These are phyloP conservation scores for Cutaneotrichosporon spelunceum DNA, from an alignment of 1,284 basidiomycete species.

Conservation along the genomic window DNA sequence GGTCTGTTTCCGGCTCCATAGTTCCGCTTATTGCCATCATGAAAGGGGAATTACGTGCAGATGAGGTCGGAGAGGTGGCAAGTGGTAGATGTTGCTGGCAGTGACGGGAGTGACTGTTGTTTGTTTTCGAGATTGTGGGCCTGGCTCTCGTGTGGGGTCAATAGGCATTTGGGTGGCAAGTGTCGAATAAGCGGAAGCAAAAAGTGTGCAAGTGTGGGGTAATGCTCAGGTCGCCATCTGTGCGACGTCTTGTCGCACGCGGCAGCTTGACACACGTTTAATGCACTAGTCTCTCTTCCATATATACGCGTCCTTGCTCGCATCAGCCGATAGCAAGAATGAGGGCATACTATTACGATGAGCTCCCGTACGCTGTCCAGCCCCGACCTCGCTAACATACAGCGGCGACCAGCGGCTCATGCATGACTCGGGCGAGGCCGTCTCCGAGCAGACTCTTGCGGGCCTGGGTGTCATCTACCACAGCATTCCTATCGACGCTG, in stretches of 20 bases:
- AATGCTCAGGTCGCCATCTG: neutral
- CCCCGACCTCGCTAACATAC: neutral
- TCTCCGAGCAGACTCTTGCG: constrained; percentile 56
- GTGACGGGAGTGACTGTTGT: neutral
- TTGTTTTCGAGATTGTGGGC: neutral
- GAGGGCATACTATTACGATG: constrained; percentile 78
- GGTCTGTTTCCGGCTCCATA: constrained; percentile 55
- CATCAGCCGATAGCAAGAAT: constrained; percentile 52
- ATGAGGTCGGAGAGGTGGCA: neutral
- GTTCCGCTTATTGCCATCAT: neutral
- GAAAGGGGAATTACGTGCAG: neutral
- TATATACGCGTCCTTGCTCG: neutral
- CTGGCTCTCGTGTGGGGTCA: neutral
- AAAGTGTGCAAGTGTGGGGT: neutral
- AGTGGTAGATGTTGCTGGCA: neutral
- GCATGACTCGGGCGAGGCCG: constrained; percentile 64
- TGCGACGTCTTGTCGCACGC: too few relatives aligned
- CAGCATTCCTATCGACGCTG: constrained; percentile 60
- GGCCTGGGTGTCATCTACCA: constrained; percentile 63
- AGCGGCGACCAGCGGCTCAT: constrained; percentile 69
- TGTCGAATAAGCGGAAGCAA: neutral
- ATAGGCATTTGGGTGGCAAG: neutral
- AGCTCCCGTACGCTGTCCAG: constrained; percentile 53
- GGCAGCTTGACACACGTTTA: neutral
- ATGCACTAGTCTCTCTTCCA: neutral